Evolutionary conservation across 1,284 basidiomycete genomes (phyloP), one percentile per base, ranked within the genome.

Genomic region (Termitomyces sp.): DNA sequence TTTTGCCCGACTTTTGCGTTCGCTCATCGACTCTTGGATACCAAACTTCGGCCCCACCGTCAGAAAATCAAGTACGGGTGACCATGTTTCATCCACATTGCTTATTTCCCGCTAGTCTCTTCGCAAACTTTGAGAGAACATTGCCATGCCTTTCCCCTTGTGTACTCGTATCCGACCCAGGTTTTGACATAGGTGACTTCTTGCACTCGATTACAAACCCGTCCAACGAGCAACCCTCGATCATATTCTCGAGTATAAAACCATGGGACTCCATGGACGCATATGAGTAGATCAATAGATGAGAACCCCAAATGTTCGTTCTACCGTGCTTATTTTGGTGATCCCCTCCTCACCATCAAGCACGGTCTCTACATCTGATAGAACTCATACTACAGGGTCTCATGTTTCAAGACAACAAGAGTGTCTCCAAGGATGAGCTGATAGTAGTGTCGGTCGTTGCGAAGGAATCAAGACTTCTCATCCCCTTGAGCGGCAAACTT

Each of bases 361-460:
- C n/a, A 19, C n/a, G 12, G 34, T 30, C 12, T 44, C 42, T 19
- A 19, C 9, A 19, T 45, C 12, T 12, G 26, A 52, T 4, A 9
- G 21, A n/a, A 39, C 40, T 39, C 8, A 21, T 50, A 36, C n/a
- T 17, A 24, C 34, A 44, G 10, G 41, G 33, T 4, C 21, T 15
- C 10, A 31, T 19, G 19, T 13, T 46, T n/a, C 21, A 46, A 19
- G 53, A 41, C n/a, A 21, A 36, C 6, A 43, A 57, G 12, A 54
- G 30, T 2, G 47, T 57, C 31, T 41, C 55, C 33, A 38, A 24
- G 5, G 55, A 57, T 8, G 48, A 57, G 43, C 5, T 33, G 31
- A 48, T 24, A 21, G 41, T 54, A 38, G 19, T 47, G 21, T 39
- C 33, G 5, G 28, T 31, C 9, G 28, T 54, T 8, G 34, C 24